Evolutionary conservation across 768 basidiomycete genomes (phyloP).

Genomic region (Tricholoma flavovirens): DNA sequence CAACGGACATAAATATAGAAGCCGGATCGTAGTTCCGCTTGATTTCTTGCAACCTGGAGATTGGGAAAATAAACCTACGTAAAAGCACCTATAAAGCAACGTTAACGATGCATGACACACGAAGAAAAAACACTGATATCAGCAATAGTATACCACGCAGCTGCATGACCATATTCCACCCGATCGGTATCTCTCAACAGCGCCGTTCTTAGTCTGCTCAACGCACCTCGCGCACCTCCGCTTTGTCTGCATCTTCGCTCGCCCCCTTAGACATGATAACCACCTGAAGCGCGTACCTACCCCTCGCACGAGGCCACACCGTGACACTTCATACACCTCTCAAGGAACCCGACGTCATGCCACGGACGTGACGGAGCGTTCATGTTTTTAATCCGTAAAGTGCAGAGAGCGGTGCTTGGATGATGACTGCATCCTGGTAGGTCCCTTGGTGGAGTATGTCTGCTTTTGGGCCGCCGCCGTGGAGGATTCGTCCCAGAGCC

Average conservation of each 20-base stretch:
- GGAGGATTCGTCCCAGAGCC: neutral
- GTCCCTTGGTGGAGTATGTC: neutral
- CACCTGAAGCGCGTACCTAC: neutral
- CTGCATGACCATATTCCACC: neutral
- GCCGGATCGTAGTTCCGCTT: neutral
- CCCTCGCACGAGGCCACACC: neutral
- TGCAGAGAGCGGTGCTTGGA: neutral
- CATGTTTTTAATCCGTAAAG: neutral
- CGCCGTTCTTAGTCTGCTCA: neutral
- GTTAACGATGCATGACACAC: too few relatives aligned
- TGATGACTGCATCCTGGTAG: neutral
- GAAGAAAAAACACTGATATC: neutral
- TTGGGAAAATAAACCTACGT: neutral
- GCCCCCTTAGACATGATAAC: neutral
- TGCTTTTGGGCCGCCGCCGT: neutral
- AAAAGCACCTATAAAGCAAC: neutral
- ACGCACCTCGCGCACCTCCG: neutral
- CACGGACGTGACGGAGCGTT: neutral
- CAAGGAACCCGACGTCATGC: neutral
- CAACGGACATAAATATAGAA: neutral
- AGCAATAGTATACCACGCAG: neutral
- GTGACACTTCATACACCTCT: neutral
- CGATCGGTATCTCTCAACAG: neutral
- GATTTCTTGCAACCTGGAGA: slow-evolving; percentile 6
- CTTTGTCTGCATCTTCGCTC: neutral